A percentile compares a stretch with the other conserved stretches of the same genome.
Conservation (phyloP, 805 yeast genomes). For the Barnettozyma siamensis region DNA sequence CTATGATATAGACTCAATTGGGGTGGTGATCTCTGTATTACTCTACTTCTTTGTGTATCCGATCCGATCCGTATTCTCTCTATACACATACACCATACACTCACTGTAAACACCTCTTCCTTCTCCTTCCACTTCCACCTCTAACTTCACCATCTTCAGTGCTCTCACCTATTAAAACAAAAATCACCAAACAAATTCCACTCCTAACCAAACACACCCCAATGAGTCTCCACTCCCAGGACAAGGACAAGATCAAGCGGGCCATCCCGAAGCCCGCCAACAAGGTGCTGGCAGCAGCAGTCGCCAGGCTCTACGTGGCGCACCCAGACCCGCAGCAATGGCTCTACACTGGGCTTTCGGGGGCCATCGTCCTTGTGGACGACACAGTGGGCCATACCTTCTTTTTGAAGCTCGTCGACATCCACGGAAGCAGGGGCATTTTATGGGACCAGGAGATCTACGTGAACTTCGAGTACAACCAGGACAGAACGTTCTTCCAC, state of each 20-base stretch:
- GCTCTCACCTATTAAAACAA: too few relatives aligned
- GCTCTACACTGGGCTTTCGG: slow-evolving; percentile 84
- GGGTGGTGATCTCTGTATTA: too few relatives aligned
- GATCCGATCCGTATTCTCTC: too few relatives aligned
- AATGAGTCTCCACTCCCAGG: too few relatives aligned
- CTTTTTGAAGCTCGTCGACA: slow-evolving; percentile 84
- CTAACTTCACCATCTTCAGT: too few relatives aligned
- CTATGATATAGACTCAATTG: too few relatives aligned
- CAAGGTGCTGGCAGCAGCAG: slow-evolving; percentile 84
- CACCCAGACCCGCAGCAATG: slow-evolving; percentile 78
- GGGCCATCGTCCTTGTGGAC: slow-evolving; percentile 83
- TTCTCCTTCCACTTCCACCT: too few relatives aligned
- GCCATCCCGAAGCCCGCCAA: slow-evolving; percentile 84
- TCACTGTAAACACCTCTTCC: too few relatives aligned
- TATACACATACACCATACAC: too few relatives aligned
- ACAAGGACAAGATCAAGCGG: slow-evolving; percentile 85
- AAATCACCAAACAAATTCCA: too few relatives aligned
- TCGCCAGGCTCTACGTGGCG: slow-evolving; percentile 85
- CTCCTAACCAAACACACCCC: too few relatives aligned
- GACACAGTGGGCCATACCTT: slow-evolving; percentile 93
- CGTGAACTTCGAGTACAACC: slow-evolving; percentile 81
- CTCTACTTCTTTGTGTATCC: too few relatives aligned
- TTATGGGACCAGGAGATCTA: slow-evolving; percentile 97
- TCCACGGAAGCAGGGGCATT: slow-evolving; percentile 76
- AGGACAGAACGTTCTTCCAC: slow-evolving; percentile 93